These are phyloP conservation scores for Nectriaceae sp. DNA, from an alignment of 2,329 filamentous ascomycete species.

Conservation along the genomic window DNA sequence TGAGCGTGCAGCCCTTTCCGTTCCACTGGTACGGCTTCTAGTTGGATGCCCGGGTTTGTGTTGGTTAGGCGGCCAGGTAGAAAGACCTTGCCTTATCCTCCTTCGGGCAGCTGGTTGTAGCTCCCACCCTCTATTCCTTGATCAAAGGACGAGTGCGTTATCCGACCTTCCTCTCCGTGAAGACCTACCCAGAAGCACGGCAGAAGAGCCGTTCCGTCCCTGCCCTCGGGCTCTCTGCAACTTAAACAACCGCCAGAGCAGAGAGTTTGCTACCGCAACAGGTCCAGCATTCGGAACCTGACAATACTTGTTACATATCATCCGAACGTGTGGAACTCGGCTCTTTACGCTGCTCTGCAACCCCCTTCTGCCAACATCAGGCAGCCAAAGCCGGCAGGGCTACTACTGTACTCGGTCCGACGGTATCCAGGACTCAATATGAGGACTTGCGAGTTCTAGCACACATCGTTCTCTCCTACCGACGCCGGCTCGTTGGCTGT, in stretches of 20 bases:
- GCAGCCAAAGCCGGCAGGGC: too few species aligned
- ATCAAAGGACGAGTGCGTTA: background rate
- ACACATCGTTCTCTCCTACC: background rate
- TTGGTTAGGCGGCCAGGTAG: conserved; percentile 11
- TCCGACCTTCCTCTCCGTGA: background rate
- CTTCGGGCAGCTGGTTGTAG: background rate
- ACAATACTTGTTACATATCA: too few species aligned
- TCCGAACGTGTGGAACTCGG: too few species aligned
- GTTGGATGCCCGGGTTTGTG: conserved; percentile 10
- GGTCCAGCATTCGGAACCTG: too few species aligned
- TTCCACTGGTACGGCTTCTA: conserved; percentile 17
- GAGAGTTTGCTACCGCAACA: too few species aligned
- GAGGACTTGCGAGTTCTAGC: background rate
- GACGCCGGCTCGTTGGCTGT: background rate
- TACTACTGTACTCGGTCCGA: background rate
- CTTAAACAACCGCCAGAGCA: too few species aligned
- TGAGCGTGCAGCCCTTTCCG: conserved; percentile 14
- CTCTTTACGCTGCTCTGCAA: too few species aligned
- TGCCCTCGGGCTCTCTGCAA: too few species aligned
- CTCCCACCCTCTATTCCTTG: background rate
- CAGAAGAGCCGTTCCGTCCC: too few species aligned
- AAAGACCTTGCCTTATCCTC: conserved; percentile 10
- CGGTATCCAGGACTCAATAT: background rate
- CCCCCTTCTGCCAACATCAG: too few species aligned
- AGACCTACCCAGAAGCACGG: background rate